Percentiles rank a stretch among this genome's conserved stretches.
These are phyloP conservation scores for Boechera retrofracta DNA, from an alignment of 345 rosid species.

Conservation along the genomic window DNA sequence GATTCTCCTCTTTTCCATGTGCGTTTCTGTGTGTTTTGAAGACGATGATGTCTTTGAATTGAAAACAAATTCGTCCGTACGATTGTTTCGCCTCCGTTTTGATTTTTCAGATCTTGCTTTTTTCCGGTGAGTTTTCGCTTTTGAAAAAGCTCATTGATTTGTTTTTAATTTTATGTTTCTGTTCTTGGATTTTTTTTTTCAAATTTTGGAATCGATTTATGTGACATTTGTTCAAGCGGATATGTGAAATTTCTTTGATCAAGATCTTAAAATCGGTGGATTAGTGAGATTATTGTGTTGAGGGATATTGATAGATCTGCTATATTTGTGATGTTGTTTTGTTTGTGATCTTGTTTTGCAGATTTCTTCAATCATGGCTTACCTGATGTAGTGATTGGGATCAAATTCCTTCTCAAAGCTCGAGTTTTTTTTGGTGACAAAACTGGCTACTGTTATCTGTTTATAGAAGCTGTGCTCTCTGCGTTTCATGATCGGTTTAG, in stretches of 20 bases:
- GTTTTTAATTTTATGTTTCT: background rate
- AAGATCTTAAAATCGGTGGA: constrained; percentile 22
- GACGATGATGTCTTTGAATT: constrained; percentile 14
- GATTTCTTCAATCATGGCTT: constrained; percentile 39
- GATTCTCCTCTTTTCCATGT: constrained; percentile 34
- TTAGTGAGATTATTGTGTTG: background rate
- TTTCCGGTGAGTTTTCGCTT: constrained; percentile 34
- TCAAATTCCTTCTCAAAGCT: constrained; percentile 35
- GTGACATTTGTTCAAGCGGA: background rate
- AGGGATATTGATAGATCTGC: constrained; percentile 29
- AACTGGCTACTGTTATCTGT: constrained; percentile 8
- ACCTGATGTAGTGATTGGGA: constrained; percentile 43
- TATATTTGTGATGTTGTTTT: background rate
- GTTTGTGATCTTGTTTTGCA: background rate
- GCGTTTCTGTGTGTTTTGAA: constrained; percentile 19
- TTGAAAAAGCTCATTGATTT: background rate
- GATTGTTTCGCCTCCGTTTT: constrained; percentile 19
- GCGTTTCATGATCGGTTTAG: constrained; percentile 59
- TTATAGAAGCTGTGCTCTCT: constrained; percentile 21
- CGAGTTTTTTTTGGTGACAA: background rate
- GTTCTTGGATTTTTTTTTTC: too few species aligned
- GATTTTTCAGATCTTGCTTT: constrained; percentile 33
- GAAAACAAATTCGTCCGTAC: background rate
- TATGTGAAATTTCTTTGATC: constrained; percentile 8
- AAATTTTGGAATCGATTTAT: background rate